Conservation (phyloP, 2,329 filamentous ascomycete species). For the Fusarium subglutinans region DNA sequence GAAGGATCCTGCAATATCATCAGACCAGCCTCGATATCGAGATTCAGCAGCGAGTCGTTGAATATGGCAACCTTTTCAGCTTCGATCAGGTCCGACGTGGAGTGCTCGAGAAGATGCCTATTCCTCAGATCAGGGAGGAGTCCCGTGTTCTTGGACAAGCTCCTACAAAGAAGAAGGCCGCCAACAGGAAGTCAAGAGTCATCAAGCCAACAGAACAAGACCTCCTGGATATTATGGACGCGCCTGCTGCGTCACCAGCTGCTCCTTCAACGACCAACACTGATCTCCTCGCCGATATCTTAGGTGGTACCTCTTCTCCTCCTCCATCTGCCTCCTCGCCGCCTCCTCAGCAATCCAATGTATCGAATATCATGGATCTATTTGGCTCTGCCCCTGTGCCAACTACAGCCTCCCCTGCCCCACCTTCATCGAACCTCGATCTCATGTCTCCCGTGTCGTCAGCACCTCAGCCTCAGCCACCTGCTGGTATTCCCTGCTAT, state of each 20-base stretch:
- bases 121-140: slow-evolving; percentile 95
- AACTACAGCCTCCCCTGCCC: slow-evolving; percentile 43
- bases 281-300: slow-evolving; percentile 90
- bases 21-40: slow-evolving; percentile 93
- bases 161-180: slow-evolving; percentile 72
- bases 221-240: slow-evolving; percentile 90
- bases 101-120: slow-evolving; percentile 96
- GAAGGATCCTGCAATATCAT: slow-evolving; percentile 78
- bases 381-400: slow-evolving; percentile 66
- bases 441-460: slow-evolving; percentile 59
- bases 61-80: slow-evolving; percentile 94
- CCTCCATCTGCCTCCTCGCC: slow-evolving; percentile 52
- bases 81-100: slow-evolving; percentile 88
- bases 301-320: slow-evolving; percentile 74
- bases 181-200: slow-evolving; percentile 79
- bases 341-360: slow-evolving; percentile 64
- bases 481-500: slow-evolving; percentile 77
- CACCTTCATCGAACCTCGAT: slow-evolving; percentile 57
- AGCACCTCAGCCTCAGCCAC: slow-evolving; percentile 50
- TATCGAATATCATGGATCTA: slow-evolving; percentile 88
- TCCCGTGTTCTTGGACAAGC: slow-evolving; percentile 89
- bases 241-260: slow-evolving; percentile 63
- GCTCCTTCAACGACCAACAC: slow-evolving; percentile 74
- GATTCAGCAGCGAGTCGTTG: slow-evolving; percentile 93
- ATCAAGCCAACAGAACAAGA: slow-evolving; percentile 91